Percentiles rank a stretch among this genome's conserved stretches.
These are phyloP conservation scores for Aeschynomene evenia DNA, from an alignment of 306 rosid species.

Conservation along the genomic window DNA sequence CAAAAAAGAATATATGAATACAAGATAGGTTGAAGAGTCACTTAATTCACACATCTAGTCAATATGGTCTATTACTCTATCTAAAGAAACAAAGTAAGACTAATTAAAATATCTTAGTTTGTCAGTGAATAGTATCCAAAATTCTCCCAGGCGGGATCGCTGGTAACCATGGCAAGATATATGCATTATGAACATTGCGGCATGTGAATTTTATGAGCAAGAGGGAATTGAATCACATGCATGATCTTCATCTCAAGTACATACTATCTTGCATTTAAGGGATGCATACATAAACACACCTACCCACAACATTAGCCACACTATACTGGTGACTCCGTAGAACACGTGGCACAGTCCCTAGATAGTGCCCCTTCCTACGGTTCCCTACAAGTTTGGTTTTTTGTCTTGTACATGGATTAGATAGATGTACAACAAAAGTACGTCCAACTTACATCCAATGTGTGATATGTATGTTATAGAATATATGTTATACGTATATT, in stretches of 20 bases:
- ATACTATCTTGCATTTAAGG: neutral
- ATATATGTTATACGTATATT: too few species aligned
- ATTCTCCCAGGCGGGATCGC: neutral
- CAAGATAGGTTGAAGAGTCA: slow-evolving; percentile 2
- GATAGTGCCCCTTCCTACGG: neutral
- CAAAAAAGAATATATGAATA: too few species aligned
- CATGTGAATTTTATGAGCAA: neutral
- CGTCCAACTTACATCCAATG: too few species aligned
- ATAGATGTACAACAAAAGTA: too few species aligned
- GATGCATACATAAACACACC: neutral
- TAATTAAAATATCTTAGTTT: neutral
- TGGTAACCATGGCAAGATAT: neutral
- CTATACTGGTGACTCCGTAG: neutral
- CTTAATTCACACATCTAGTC: neutral
- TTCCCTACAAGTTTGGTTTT: neutral
- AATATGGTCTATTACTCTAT: neutral
- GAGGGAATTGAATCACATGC: too few species aligned
- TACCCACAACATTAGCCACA: neutral
- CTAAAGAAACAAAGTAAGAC: neutral
- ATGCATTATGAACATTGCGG: neutral
- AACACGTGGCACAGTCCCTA: neutral
- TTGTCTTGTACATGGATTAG: neutral
- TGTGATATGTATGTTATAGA: too few species aligned
- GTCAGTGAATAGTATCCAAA: neutral
- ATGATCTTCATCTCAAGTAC: neutral